Conservation (phyloP, 495 filamentous ascomycete species). For the Penicillium turbatum region DNA sequence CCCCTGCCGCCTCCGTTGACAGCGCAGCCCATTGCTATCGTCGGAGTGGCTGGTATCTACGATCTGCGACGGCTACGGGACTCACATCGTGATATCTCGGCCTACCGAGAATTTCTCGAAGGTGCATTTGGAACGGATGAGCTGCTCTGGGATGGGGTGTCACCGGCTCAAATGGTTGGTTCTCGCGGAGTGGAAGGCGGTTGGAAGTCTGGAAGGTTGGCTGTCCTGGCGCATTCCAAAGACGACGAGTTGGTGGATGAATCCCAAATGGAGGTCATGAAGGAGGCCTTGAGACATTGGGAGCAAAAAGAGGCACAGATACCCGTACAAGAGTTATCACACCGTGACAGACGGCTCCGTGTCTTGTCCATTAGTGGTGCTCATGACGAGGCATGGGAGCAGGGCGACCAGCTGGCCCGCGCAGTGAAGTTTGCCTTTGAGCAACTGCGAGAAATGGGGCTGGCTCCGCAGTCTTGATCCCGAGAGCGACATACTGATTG, state of each 20-base stretch:
- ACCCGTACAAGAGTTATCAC: slow-evolving; percentile 31
- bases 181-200: slow-evolving; percentile 32
- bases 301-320: slow-evolving; percentile 20
- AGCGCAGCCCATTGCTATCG: slow-evolving; percentile 44
- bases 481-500: neutral
- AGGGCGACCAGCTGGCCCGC: slow-evolving; percentile 48
- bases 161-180: slow-evolving; percentile 42
- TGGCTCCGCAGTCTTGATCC: slow-evolving; percentile 11
- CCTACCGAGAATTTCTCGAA: slow-evolving; percentile 56
- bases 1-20: slow-evolving; percentile 20
- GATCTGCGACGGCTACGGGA: slow-evolving; percentile 54
- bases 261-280: slow-evolving; percentile 50
- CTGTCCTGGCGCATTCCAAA: slow-evolving; percentile 55
- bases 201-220: slow-evolving; percentile 43
- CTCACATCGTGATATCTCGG: slow-evolving; percentile 38
- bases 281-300: slow-evolving; percentile 31
- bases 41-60: slow-evolving; percentile 64
- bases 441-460: slow-evolving; percentile 28
- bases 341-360: slow-evolving; percentile 44
- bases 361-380: slow-evolving; percentile 46
- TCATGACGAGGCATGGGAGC: slow-evolving; percentile 61
- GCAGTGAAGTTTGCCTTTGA: slow-evolving; percentile 32
- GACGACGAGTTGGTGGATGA: slow-evolving; percentile 59
- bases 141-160: slow-evolving; percentile 47
- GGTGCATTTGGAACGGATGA: slow-evolving; percentile 60